These are phyloP conservation scores for Penstemon davidsonii DNA, from an alignment of 257 asterid species.

Conservation along the genomic window DNA sequence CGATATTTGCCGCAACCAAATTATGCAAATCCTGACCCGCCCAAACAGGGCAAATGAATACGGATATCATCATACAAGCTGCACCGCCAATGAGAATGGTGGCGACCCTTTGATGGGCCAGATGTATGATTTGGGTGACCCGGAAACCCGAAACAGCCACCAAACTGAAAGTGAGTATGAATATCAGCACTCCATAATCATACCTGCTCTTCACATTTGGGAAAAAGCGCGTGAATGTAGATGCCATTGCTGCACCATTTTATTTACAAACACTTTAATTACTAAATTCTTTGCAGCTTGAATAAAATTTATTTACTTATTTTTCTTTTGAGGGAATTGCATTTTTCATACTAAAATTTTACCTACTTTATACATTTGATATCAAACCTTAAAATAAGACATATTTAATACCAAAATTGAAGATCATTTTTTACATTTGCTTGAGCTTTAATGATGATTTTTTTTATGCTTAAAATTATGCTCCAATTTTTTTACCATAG, in stretches of 20 bases:
- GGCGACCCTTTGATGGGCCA: conserved; percentile 65
- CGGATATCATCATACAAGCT: conserved; percentile 58
- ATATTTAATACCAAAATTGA: no score
- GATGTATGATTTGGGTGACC: conserved; percentile 43
- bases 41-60: conserved; percentile 72
- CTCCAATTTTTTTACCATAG: no score
- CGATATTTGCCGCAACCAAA: conserved; percentile 41
- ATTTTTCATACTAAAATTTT: no score
- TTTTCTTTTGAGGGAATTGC: no score
- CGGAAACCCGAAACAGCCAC: conserved; percentile 80
- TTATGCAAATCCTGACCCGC: conserved; percentile 82
- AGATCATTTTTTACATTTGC: no score
- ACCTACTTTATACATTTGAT: no score
- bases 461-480: no score
- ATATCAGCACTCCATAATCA: conserved; percentile 74
- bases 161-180: conserved; percentile 69
- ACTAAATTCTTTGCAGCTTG: no score
- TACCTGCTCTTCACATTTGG: conserved; percentile 63
- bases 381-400: no score
- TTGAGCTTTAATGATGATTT: no score
- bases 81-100: conserved; percentile 65
- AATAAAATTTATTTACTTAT: no score
- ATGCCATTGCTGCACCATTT: conserved; percentile 43
- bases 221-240: conserved; percentile 62
- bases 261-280: no score